Base-by-base conservation (phyloP, 1,284 basidiomycete genomes). In the Pseudozyma hubeiensis region DNA sequence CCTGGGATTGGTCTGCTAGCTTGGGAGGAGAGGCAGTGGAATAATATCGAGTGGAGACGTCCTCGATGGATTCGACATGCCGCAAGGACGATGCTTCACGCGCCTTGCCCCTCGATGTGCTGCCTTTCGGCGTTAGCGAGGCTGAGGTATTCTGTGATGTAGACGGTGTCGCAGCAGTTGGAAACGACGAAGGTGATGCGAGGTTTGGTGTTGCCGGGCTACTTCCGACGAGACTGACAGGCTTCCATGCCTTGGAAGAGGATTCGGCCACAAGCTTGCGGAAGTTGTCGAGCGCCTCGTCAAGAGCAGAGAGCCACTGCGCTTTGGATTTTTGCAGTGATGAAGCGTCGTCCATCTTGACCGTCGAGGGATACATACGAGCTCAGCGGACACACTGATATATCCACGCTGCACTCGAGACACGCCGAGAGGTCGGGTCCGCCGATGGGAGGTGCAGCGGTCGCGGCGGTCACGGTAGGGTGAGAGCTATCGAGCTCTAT, bases 271-370 rank as follows among this genome's bases (percentile, higher is more conserved):
- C 67, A n/a, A 81, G 68, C 40, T 16, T 61, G 37, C 63, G 64
- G 40, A 81, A 74, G 19, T 56, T 54, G 19, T 69, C 72, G 41
- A 76, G 48, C 3, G 79, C 75, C n/a, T 64, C 56, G 34, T 77
- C 58, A 13, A 81, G 66, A 45, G 77, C 65, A n/a, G 60, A 49
- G 31, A 75, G 51, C 79, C 79, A 81, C 43, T 71, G 72, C 39
- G 74, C 66, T 30, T 73, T 74, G 13, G 74, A 57, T 39, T 70
- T 74, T 50, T 67, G 70, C 4, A 73, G 40, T 0, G 70, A 69
- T 7, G 56, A 61, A 39, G 57, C 64, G 30, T 63, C 59, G 39
- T 71, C 68, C 68, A 71, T 71, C 7, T 24, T 64, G 61, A 40
- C 19, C 30, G 30, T 9, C 8, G 35, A 14, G 14, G 35, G 49